Percentiles rank a stretch among this genome's conserved stretches.
Conservation (phyloP, 2,329 filamentous ascomycete species). For the Lachnellula subtilissima region DNA sequence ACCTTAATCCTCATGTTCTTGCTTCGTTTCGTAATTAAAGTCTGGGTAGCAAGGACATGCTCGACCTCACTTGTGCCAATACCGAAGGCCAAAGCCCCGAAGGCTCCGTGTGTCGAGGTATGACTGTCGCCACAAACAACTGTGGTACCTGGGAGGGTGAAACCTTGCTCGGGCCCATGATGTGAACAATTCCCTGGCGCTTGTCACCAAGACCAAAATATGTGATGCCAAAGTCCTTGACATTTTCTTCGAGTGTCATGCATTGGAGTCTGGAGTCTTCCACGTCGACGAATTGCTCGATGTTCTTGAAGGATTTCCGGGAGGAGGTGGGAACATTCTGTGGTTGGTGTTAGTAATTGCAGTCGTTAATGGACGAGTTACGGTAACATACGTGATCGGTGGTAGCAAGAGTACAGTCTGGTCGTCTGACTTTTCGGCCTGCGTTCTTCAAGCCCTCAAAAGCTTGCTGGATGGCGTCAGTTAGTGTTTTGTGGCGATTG, state of each 20-base stretch:
- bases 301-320: constrained; percentile 88
- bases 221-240: constrained; percentile 92
- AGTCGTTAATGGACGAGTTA: background rate
- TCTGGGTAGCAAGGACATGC: constrained; percentile 95
- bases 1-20: constrained; percentile 99
- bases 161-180: constrained; percentile 99
- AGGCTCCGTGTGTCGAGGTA: constrained; percentile 96
- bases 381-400: constrained; percentile 78
- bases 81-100: constrained; percentile 89
- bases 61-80: constrained; percentile 98
- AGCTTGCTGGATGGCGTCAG: constrained; percentile 63
- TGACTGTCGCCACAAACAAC: constrained; percentile 98
- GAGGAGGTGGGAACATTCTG: constrained; percentile 92
- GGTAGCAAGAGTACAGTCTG: constrained; percentile 93
- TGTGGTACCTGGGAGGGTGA: constrained; percentile 94
- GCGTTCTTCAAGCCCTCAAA: constrained; percentile 95
- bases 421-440: constrained; percentile 78
- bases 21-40: constrained; percentile 86
- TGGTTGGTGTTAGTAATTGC: background rate
- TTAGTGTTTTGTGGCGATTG: constrained; percentile 11
- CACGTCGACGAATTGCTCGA: constrained; percentile 90
- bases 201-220: constrained; percentile 97
- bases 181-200: constrained; percentile 96
- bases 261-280: constrained; percentile 91
- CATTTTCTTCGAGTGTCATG: constrained; percentile 93